Evolutionary conservation across 495 filamentous ascomycete species (phyloP), one percentile per base, ranked within the genome.

Genomic region (Podospora pseudopauciseta): DNA sequence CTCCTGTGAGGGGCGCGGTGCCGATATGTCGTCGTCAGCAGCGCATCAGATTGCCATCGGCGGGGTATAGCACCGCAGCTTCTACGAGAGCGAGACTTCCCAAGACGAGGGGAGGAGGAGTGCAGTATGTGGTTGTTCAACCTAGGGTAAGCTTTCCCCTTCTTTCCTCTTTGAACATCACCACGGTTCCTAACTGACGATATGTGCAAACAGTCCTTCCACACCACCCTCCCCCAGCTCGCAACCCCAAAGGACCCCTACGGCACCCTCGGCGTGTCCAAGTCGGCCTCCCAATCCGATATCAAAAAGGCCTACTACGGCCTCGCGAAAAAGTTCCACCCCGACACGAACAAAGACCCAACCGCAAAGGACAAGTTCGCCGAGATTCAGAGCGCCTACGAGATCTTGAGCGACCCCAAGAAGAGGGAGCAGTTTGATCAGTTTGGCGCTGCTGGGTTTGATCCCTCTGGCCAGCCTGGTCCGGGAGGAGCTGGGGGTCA

Each of bases 251-350:
- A 90, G 73, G 89, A 99, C 73, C 95, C 95, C 7, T 99, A 99
- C 77, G 86, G 86, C 65, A 81, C 89, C 34, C 88, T 99, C 49
- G 95, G 94, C n/a, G 89, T 99, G 16, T 82, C 83, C 67, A 94
- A 92, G 76, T 83, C 77, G 55, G 92, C 95, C 16, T 90, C 92
- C n/a, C 79, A 91, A 5, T 76, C 87, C 65, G 96, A 97, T 6
- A 97, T 99, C 74, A 99, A 99, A 76, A 98, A 97, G 79, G 94
- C 95, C 2, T 99, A 99, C 82, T 99, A 99, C 78, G 90, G 92
- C 64, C 82, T 97, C 68, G 95, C 95, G n/a, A 98, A 98, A 80
- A 98, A 97, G 76, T 99, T 88, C 76, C 95, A 99, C 73, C 95
- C 95, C 7, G 95, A 99, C 78, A 97, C 95, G 53, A 98, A 97